These are phyloP conservation scores for Phytophthora tubulina DNA, from an alignment of 352 stramenopile species.

Conservation along the genomic window DNA sequence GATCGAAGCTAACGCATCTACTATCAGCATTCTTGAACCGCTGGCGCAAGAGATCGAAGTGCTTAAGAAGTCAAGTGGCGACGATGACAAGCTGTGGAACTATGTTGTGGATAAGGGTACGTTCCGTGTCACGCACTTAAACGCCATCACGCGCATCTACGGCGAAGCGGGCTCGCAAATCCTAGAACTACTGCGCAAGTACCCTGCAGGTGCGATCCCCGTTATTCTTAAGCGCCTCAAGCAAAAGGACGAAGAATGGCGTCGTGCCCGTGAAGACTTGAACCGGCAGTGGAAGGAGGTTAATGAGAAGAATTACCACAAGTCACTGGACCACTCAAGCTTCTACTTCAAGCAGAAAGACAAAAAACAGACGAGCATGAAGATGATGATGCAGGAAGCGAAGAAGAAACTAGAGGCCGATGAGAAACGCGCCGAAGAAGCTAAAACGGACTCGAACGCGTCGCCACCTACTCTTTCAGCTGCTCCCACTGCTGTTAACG, in stretches of 20 bases:
- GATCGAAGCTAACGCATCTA: conserved; percentile 97
- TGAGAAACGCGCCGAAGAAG: conserved; percentile 54
- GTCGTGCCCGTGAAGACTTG: conserved; percentile 91
- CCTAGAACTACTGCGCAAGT: conserved; percentile 96
- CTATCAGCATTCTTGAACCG: conserved; percentile 96
- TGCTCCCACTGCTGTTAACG: conserved; percentile 24
- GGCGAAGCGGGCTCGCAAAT: conserved; percentile 93
- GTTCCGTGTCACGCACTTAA: conserved; percentile 97
- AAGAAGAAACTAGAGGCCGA: conserved; percentile 85
- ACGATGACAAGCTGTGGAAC: conserved; percentile 85
- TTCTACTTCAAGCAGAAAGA: conserved; percentile 99
- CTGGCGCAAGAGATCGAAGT: conserved; percentile 95
- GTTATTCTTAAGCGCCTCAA: conserved; percentile 98
- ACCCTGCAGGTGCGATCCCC: conserved; percentile 97
- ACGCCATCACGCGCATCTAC: conserved; percentile 98
- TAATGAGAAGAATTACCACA: conserved; percentile 98
- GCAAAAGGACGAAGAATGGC: conserved; percentile 99
- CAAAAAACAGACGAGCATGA: conserved; percentile 97
- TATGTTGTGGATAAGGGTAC: conserved; percentile 95
- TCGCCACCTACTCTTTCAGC: conserved; percentile 43
- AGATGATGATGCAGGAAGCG: conserved; percentile 92
- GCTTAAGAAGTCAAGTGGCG: conserved; percentile 70
- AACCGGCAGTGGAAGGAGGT: conserved; percentile 99
- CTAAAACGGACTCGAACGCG: conserved; percentile 33
- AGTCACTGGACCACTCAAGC: conserved; percentile 98